Percentiles rank a stretch among this genome's conserved stretches.
These are phyloP conservation scores for Lycium ferocissimum DNA, from an alignment of 257 asterid species.

Conservation along the genomic window DNA sequence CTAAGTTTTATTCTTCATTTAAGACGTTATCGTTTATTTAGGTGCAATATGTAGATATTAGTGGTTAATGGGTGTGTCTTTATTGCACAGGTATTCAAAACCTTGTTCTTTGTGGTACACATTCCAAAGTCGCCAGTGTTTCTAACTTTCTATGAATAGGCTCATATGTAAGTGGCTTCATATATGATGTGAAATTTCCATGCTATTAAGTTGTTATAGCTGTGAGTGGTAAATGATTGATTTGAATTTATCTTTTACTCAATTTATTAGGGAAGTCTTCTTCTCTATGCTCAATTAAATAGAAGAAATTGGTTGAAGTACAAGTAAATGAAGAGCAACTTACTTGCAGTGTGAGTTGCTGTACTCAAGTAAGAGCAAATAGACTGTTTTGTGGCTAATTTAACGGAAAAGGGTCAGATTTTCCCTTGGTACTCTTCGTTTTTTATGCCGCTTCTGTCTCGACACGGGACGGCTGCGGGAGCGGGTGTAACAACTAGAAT, in stretches of 20 bases:
- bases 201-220: not conserved
- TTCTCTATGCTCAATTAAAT: not conserved
- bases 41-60: conserved; percentile 25
- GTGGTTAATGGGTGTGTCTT: conserved; percentile 8
- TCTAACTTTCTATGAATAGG: not conserved
- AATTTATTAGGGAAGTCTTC: not conserved
- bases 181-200: not conserved
- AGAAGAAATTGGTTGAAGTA: conserved; percentile 11
- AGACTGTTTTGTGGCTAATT: not conserved
- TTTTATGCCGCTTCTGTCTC: no score
- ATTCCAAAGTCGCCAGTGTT: not conserved
- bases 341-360: not conserved
- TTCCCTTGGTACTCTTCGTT: no score
- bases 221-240: not conserved
- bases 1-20: not conserved
- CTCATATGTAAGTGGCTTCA: not conserved
- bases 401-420: no score
- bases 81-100: not conserved
- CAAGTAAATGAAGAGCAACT: not conserved
- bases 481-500: no score
- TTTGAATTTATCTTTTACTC: not conserved
- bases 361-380: not conserved
- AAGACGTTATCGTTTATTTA: not conserved
- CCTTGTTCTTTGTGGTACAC: not conserved
- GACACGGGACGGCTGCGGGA: no score